Evolutionary conservation across 768 basidiomycete species (phyloP).

Genomic region (Lactarius tabidus): DNA sequence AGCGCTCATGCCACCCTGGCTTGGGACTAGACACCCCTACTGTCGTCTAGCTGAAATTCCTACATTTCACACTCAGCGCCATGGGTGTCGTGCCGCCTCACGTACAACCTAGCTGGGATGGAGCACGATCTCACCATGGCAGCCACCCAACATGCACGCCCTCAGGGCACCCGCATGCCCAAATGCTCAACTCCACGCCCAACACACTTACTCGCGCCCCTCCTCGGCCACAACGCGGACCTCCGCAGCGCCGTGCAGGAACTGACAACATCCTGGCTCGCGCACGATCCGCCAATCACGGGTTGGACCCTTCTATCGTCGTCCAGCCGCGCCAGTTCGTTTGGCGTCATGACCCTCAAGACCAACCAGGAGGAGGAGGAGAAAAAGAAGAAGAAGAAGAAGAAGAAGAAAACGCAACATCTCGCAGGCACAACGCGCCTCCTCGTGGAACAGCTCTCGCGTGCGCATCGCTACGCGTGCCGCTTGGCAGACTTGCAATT

Average conservation of each 20-base stretch:
- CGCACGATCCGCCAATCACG: conserved; percentile 36
- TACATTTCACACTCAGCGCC: too few species aligned
- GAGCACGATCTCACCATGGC: too few species aligned
- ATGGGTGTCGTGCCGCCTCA: not conserved
- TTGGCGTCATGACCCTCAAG: conserved; percentile 66
- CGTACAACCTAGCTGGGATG: too few species aligned
- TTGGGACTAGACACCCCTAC: too few species aligned
- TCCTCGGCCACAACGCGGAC: conserved; percentile 31
- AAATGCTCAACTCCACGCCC: not conserved
- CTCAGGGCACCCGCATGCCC: not conserved
- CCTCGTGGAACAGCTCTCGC: conserved; percentile 34
- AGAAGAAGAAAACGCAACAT: conserved; percentile 3
- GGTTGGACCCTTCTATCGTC: conserved; percentile 58
- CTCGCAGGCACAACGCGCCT: conserved; percentile 29
- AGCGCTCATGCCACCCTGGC: too few species aligned
- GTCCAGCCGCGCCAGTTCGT: conserved; percentile 54
- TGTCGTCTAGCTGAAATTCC: too few species aligned
- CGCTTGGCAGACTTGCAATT: conserved; percentile 48
- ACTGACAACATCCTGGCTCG: conserved; percentile 33
- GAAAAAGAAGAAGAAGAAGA: too few species aligned
- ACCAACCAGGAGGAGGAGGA: not conserved
- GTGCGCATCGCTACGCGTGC: conserved; percentile 33
- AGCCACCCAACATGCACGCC: not conserved
- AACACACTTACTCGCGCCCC: conserved; percentile 22
- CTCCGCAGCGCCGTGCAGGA: conserved; percentile 30